phyloP scores from a whole-genome alignment of 305 asterid genomes.

The Fraxinus ornus region DNA sequence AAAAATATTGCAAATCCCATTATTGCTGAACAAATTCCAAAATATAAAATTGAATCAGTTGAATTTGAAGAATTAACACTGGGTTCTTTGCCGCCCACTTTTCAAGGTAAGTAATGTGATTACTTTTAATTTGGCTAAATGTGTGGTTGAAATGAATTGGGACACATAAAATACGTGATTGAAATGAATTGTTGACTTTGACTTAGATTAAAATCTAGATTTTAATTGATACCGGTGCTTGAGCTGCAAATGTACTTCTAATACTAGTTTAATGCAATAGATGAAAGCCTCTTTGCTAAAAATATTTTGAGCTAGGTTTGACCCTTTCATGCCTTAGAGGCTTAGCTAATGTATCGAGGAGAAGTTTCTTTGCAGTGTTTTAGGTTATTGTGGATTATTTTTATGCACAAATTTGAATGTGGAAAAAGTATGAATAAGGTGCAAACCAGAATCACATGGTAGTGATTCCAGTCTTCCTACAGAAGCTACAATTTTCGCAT shows the following conservation, averaged over 20 bases:
- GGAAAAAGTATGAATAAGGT: neutral
- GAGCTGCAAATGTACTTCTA: neutral
- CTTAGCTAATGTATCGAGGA: neutral
- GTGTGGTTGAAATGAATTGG: no score
- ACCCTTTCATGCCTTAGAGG: neutral
- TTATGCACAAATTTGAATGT: neutral
- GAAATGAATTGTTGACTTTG: no score
- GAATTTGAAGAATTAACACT: slow-evolving; percentile 74
- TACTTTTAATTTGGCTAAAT: neutral
- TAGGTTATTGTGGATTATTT: neutral
- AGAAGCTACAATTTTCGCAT: neutral
- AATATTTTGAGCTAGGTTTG: neutral
- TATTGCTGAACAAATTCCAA: slow-evolving; percentile 87
- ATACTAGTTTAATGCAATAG: neutral
- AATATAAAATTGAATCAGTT: slow-evolving; percentile 84
- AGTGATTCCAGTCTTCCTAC: neutral
- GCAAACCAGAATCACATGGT: neutral
- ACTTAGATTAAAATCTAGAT: no score
- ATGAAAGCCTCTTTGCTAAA: neutral
- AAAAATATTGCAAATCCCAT: slow-evolving; percentile 84
- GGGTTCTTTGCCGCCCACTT: slow-evolving; percentile 88
- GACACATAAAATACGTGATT: no score
- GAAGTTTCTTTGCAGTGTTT: neutral
- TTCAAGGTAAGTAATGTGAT: slow-evolving; percentile 61
- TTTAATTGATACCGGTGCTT: neutral